Percentiles rank a stretch among this genome's conserved stretches.
These are phyloP conservation scores for Sporothrix pseudoabietina DNA, from an alignment of 2,329 filamentous ascomycete species.

Conservation along the genomic window DNA sequence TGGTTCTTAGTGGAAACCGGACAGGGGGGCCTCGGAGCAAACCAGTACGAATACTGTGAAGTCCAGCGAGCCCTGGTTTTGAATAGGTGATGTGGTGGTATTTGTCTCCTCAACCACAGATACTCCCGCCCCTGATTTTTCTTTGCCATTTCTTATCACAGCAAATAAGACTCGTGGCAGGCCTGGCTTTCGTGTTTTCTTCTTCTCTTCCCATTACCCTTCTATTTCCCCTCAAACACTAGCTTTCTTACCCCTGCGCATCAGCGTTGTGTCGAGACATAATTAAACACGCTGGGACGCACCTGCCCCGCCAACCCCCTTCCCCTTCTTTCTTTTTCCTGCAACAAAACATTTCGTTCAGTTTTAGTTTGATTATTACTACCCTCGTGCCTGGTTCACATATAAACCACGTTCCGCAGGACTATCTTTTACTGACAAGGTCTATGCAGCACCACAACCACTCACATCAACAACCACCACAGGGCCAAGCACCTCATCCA, in stretches of 20 bases:
- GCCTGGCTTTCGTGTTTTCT: slow-evolving; percentile 9
- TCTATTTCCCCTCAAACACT: slow-evolving; percentile 31
- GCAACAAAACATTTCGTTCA: background rate
- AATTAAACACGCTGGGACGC: slow-evolving; percentile 31
- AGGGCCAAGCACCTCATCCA: slow-evolving; percentile 62
- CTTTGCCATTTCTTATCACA: slow-evolving; percentile 26
- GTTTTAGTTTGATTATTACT: slow-evolving; percentile 6
- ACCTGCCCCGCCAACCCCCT: slow-evolving; percentile 29
- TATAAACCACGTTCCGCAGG: slow-evolving; percentile 18
- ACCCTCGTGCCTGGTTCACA: background rate
- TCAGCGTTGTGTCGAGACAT: slow-evolving; percentile 31
- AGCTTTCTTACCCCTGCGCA: slow-evolving; percentile 27
- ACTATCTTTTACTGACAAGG: slow-evolving; percentile 37
- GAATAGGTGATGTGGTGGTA: slow-evolving; percentile 8
- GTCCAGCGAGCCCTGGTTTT: slow-evolving; percentile 7
- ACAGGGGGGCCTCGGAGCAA: background rate
- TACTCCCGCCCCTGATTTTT: slow-evolving; percentile 27
- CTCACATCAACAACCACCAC: slow-evolving; percentile 66
- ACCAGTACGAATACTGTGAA: background rate
- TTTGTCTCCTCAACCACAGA: slow-evolving; percentile 24
- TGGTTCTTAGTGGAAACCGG: slow-evolving; percentile 13
- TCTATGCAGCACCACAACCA: slow-evolving; percentile 74
- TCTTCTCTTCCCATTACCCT: slow-evolving; percentile 21
- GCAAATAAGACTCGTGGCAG: slow-evolving; percentile 29
- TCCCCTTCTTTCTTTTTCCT: slow-evolving; percentile 26